Evolutionary conservation across 1,284 basidiomycete genomes (phyloP).

Genomic region (Fistulina hepatica): DNA sequence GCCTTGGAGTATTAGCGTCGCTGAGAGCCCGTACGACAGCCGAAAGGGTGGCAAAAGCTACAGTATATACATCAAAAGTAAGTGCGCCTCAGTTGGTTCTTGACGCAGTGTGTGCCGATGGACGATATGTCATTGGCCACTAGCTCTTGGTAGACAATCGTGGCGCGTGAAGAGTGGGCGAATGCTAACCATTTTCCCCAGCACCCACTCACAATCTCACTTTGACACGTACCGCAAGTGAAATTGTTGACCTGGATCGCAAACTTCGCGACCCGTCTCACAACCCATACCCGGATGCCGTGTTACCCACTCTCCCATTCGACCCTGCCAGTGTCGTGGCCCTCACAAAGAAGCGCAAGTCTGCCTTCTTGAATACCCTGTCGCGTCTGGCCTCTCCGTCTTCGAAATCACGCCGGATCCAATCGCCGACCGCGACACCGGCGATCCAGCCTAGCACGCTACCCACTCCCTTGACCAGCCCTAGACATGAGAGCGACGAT

Average conservation of each 20-base stretch:
- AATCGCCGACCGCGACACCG: slow-evolving; percentile 24
- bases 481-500: slow-evolving; percentile 44
- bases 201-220: slow-evolving; percentile 84
- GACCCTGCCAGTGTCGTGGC: slow-evolving; percentile 38
- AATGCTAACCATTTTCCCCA: slow-evolving; percentile 23
- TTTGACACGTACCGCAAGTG: slow-evolving; percentile 62
- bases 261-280: slow-evolving; percentile 61
- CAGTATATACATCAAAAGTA: slow-evolving; percentile 62
- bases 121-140: no score
- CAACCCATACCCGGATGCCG: slow-evolving; percentile 40
- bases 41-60: slow-evolving; percentile 40
- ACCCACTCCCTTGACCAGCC: slow-evolving; percentile 40
- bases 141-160: slow-evolving; percentile 22
- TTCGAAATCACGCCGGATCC: slow-evolving; percentile 27
- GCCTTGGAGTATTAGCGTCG: slow-evolving; percentile 66
- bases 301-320: slow-evolving; percentile 51
- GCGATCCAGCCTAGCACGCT: slow-evolving; percentile 27
- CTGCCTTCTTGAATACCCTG: slow-evolving; percentile 70
- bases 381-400: slow-evolving; percentile 65
- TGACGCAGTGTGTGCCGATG: no score
- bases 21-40: slow-evolving; percentile 52
- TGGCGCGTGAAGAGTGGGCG: not conserved
- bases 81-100: slow-evolving; percentile 21
- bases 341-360: slow-evolving; percentile 59
- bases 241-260: slow-evolving; percentile 66